phyloP scores from a whole-genome alignment of 306 rosid genomes.

The Carpinus viminea region DNA sequence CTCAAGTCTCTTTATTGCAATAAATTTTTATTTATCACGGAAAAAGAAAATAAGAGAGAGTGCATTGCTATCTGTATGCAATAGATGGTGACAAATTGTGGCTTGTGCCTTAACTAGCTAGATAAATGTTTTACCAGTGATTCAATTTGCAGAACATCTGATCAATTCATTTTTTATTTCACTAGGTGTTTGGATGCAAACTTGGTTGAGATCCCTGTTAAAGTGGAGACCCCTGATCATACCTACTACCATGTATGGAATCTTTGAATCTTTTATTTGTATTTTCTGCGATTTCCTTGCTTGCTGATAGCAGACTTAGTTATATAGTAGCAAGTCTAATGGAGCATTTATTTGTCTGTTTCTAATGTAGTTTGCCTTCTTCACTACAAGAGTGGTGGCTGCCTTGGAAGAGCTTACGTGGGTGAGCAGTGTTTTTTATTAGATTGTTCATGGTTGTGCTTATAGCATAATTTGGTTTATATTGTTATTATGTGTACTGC shows the following conservation, averaged over 20 bases:
- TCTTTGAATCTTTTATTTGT: constrained; percentile 12
- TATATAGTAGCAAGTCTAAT: constrained; percentile 15
- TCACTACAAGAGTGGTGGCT: constrained; percentile 71
- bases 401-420: constrained; percentile 93
- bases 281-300: constrained; percentile 19
- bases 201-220: constrained; percentile 82
- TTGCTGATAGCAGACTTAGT: constrained; percentile 7
- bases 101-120: background rate
- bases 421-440: constrained; percentile 54
- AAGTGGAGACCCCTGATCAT: constrained; percentile 74
- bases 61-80: constrained; percentile 1
- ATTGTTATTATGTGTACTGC: background rate
- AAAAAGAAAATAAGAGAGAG: background rate
- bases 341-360: constrained; percentile 18
- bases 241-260: constrained; percentile 71
- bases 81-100: background rate
- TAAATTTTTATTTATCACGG: background rate
- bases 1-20: background rate
- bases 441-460: constrained; percentile 30
- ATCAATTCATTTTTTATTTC: constrained; percentile 23
- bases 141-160: constrained; percentile 4
- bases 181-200: constrained; percentile 90
- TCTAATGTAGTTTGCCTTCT: constrained; percentile 79
- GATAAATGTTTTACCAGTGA: background rate
- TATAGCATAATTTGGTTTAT: constrained; percentile 13